Evolutionary conservation across 768 basidiomycete genomes (phyloP).

Genomic region (Paxillus ammoniavirescens): DNA sequence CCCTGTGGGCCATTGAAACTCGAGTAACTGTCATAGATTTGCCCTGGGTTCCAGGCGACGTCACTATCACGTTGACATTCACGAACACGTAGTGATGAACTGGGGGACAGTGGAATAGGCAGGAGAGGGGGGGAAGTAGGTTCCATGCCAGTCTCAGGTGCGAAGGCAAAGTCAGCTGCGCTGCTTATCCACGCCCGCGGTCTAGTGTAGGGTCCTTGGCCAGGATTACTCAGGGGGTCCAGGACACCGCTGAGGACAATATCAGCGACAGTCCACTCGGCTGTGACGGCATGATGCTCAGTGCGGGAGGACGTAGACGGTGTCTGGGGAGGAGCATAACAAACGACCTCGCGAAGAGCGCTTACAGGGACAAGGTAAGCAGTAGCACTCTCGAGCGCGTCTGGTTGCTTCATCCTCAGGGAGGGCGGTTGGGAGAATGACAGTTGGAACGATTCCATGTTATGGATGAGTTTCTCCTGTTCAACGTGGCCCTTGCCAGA

Average conservation of each 20-base stretch:
- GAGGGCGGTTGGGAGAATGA: constrained; percentile 29
- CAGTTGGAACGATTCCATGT: constrained; percentile 37
- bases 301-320: neutral
- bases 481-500: constrained; percentile 8
- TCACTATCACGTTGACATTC: too few species aligned
- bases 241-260: constrained; percentile 33
- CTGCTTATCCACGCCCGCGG: constrained; percentile 33
- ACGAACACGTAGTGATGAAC: too few species aligned
- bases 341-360: constrained; percentile 23
- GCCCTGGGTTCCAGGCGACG: too few species aligned
- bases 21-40: too few species aligned
- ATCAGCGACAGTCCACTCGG: constrained; percentile 35
- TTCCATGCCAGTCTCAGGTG: constrained; percentile 6
- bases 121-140: neutral
- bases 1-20: too few species aligned
- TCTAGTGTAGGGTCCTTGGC: constrained; percentile 8
- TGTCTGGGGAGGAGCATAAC: constrained; percentile 1
- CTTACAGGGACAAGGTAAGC: constrained; percentile 29
- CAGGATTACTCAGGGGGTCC: constrained; percentile 18
- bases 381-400: constrained; percentile 19
- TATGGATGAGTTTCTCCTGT: constrained; percentile 32
- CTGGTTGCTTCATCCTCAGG: constrained; percentile 5
- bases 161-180: constrained; percentile 31
- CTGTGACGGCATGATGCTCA: neutral
- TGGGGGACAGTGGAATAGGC: constrained; percentile 1